Base-by-base conservation (phyloP, 2,329 filamentous ascomycete genomes). In the Paraphaeosphaeria sporulosa region DNA sequence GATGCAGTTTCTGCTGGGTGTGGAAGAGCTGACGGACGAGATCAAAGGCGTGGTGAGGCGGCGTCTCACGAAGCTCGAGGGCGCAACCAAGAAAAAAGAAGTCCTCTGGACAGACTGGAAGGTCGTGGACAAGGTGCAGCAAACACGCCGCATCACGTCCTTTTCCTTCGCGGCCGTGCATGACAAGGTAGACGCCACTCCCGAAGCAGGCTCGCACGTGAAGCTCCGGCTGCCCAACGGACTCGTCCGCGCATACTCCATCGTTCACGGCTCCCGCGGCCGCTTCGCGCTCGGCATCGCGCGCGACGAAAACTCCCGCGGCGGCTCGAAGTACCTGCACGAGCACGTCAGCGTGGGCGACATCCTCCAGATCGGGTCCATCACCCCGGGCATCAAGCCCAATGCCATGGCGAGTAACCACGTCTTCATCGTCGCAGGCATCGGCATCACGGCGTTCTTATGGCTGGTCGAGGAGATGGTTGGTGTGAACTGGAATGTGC, bases 251-350 rank as follows among this genome's bases (percentile, higher is more conserved):
- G 48, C 56, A 2, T 53, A 58, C 21, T 58, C 48, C 17, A 40
- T 58, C 42, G 42, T 54, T 1, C 25, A 40, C 17, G 56, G 48
- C n/a, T 48, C 56, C 12, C 30, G 21, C 7, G 40, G 32, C 4
- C 56, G 30, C n/a, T 58, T 53, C 19, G 48, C 54, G n/a, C 49
- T 58, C 38, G 56, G 48, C 48, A 58, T 58, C 15, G 56, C 56
- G 17, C 49, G 47, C 27, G 49, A 54, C 32, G 49, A 48, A 1
- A 17, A 54, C 7, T 53, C 49, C 19, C 56, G 49, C 19, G 49
- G 49, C 23, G 56, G 56, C 4, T 53, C 49, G 9, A 47, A 38
- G 32, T 48, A 58, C 19, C 42, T 58, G 3, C 56, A 58, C n/a
- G 49, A 47, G 21, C 4, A 54, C 10, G 32, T 48, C n/a, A 2